Evolutionary conservation across 73 alveolate species (phyloP).

Genomic region (Diophrys sp.): DNA sequence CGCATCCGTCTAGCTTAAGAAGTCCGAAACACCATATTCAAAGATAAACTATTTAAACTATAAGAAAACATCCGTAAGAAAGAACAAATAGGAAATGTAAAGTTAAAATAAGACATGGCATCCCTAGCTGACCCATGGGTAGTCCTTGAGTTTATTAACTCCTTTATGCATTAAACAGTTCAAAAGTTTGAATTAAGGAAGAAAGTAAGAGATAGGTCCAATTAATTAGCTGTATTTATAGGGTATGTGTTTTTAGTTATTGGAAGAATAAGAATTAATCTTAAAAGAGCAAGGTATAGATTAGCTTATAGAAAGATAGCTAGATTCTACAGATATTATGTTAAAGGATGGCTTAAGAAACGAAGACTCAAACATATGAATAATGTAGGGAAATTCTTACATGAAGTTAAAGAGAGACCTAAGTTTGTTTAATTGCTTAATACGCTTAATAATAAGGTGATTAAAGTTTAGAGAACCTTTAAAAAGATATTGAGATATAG

Average conservation of each 20-base stretch:
- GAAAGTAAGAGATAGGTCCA: background rate
- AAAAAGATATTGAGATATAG: too few species aligned
- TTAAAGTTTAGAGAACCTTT: background rate
- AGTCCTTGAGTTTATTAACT: background rate
- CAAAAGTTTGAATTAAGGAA: background rate
- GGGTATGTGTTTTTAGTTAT: background rate
- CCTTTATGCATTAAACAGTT: background rate
- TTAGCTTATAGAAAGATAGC: background rate
- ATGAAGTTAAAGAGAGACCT: background rate
- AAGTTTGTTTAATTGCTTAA: background rate
- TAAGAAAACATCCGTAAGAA: background rate
- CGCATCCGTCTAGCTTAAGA: background rate
- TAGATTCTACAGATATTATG: background rate
- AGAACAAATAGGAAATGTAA: background rate
- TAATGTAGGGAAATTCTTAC: background rate
- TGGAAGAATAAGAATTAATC: background rate
- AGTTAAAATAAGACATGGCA: too few species aligned
- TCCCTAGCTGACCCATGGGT: background rate
- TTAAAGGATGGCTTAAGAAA: background rate
- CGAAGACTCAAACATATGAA: background rate
- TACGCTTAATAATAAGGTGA: background rate
- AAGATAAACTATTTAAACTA: too few species aligned
- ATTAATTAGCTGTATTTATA: background rate
- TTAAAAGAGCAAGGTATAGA: background rate
- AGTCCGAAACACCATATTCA: too few species aligned